Evolutionary conservation across 305 asterid species (phyloP), one percentile per base, ranked within the genome.

Genomic region (Fraxinus velutina): DNA sequence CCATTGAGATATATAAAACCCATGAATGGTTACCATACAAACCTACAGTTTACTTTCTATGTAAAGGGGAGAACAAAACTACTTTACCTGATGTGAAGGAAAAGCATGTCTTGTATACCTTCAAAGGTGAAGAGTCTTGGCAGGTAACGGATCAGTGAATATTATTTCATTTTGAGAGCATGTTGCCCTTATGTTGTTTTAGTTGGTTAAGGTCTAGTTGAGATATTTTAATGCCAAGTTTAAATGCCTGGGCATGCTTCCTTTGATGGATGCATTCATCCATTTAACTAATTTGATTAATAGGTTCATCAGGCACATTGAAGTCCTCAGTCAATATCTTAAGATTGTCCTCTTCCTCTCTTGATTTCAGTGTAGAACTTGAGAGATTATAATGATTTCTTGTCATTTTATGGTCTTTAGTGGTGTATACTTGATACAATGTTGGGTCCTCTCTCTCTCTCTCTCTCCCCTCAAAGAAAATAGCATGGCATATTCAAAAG

Each of bases 71-170:
- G 86, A 83, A 91, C 77, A 76, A 57, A 86, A 90, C 89, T 24
- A 39, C 75, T 73, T 74, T 95, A 78, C 99, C 99, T 19, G 99
- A 95, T 80, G 98, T 93, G 34, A 92, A 87, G 86, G 86, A 84
- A 30, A 93, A 91, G 81, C 85, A 86, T 80, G 90, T 85, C 0
- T 17, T 78, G 15, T 95, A 92, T 85, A 80, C 81, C 57, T 95
- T 95, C 90, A 93, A 89, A 79, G 98, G 98, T 13, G 91, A 90
- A 88, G 99, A 95, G 71, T 95, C 99, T 74, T 95, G 99, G 99
- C 98, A 95, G 99, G 99, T 95, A 83, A 36, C 78, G 78, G 57
- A 13, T 42, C 10, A 27, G 27, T 64, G 19, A 32, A 60, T 73
- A 75, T 76, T 76, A 44, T 73, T 34, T 78, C 73, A 10, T 27